These are phyloP conservation scores for Tolypocladium cylindrosporum DNA, from an alignment of 2,329 filamentous ascomycete genomes.

Conservation along the genomic window DNA sequence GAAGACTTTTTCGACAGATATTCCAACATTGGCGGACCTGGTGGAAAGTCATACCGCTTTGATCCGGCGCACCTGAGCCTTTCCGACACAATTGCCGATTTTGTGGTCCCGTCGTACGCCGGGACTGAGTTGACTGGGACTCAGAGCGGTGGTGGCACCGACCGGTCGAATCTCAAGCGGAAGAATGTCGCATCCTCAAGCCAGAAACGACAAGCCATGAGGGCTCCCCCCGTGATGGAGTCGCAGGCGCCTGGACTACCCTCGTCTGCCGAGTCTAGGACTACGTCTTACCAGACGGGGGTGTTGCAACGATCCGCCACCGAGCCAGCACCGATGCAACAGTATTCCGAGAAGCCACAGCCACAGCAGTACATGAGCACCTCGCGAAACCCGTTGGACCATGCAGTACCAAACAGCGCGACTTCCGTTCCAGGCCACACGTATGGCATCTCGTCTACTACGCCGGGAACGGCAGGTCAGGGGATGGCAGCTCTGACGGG, in stretches of 20 bases:
- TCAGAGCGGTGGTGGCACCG: constrained; percentile 19
- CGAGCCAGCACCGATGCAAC: neutral
- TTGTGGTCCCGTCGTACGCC: constrained; percentile 44
- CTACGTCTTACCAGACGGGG: neutral
- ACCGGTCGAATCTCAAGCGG: constrained; percentile 16
- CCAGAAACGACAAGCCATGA: neutral
- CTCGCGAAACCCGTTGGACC: neutral
- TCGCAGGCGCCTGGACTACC: neutral
- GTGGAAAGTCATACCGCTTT: constrained; percentile 52
- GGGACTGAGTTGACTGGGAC: constrained; percentile 38
- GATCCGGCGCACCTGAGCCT: constrained; percentile 68
- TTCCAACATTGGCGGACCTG: constrained; percentile 41
- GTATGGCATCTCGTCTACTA: constrained; percentile 8
- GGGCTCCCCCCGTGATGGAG: neutral
- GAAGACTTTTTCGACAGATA: constrained; percentile 87
- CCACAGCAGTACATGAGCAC: neutral
- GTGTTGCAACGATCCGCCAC: neutral
- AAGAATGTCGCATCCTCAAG: neutral
- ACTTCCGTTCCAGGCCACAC: constrained; percentile 6
- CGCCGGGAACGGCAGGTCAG: neutral
- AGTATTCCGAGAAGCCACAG: neutral
- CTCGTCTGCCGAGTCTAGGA: neutral
- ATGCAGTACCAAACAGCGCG: neutral
- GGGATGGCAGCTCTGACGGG: constrained; percentile 1
- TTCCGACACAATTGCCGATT: constrained; percentile 54